Base-by-base conservation (phyloP, 345 rosid species). In the Ceriops tagal region DNA sequence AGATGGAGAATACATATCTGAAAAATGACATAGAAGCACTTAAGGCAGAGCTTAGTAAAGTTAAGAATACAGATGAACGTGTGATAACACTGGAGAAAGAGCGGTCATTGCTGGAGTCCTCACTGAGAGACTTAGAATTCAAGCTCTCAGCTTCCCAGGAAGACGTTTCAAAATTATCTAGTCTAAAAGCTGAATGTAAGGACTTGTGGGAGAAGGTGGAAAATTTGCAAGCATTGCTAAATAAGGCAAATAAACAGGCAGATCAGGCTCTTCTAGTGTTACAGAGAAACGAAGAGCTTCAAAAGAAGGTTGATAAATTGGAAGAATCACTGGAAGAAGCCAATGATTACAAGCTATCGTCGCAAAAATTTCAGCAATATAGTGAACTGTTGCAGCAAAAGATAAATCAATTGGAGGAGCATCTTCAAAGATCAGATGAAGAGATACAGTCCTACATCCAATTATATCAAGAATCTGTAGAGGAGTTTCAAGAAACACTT, bases 301-400 rank as follows among this genome's bases (percentile, higher is more conserved):
- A 79, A 61, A 84, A 73, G 69, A 91, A 87, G 84, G 96, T 91
- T 59, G 96, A 92, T 66, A 86, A 84, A 69, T 80, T 95, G 78
- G 99, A 91, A 82, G 87, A 83, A 64, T 80, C 90, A 10, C 81
- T 91, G 75, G 86, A 89, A 75, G 96, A 88, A 69, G 97, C 92
- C 65, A 83, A 69, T 68, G 76, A 75, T 65, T 88, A 88, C 78
- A 91, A 86, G 81, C 73, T 83, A 61, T 91, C 97, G 37, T 83
- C 91, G 5, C 95, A 91, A 57, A 95, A 82, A 63, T 71, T 83
- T 67, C 96, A 87, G 61, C 92, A 87, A 64, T 85, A 87, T 72
- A 88, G 87, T 81, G 95, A 89, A 74, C 78, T 95, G 19, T 86
- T 91, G 87, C 99, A 89, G 77, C 82, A 89, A 69, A 91, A 91